Evolutionary conservation across 2,329 filamentous ascomycete species (phyloP).

Genomic region (Xylaria sp.): DNA sequence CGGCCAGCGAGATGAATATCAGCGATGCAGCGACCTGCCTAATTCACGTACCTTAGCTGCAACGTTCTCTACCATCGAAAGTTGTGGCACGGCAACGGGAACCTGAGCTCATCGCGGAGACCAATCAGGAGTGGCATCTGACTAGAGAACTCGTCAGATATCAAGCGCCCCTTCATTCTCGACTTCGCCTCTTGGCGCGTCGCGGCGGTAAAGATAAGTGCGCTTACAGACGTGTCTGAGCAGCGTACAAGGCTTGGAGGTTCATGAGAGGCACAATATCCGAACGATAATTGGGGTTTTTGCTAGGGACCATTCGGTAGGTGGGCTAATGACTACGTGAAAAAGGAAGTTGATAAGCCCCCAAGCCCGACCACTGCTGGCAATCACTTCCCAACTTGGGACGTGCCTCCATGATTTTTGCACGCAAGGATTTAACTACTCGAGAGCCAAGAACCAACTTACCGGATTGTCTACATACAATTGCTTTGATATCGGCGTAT

Average conservation of each 20-base stretch:
- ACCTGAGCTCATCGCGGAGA: constrained; percentile 15
- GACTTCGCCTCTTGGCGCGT: constrained; percentile 30
- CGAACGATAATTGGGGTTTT: constrained; percentile 25
- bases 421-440: constrained; percentile 11
- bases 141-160: constrained; percentile 32
- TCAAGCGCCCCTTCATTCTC: constrained; percentile 22
- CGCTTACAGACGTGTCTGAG: constrained; percentile 9
- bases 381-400: constrained; percentile 36
- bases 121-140: constrained; percentile 32
- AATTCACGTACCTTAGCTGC: constrained; percentile 36
- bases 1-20: constrained; percentile 19
- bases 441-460: constrained; percentile 10
- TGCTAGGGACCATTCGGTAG: constrained; percentile 20
- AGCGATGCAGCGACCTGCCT: constrained; percentile 35
- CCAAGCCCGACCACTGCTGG: constrained; percentile 24
- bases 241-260: constrained; percentile 17
- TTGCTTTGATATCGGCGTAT: constrained; percentile 1
- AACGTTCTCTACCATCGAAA: constrained; percentile 31
- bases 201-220: constrained; percentile 34
- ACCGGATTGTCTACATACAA: not conserved
- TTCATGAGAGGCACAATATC: constrained; percentile 22
- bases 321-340: constrained; percentile 29
- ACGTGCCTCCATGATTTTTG: constrained; percentile 19
- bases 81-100: constrained; percentile 31
- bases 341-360: constrained; percentile 39